These are phyloP conservation scores for Kodamaea laetipori DNA, from an alignment of 805 yeast genomes.

Conservation along the genomic window DNA sequence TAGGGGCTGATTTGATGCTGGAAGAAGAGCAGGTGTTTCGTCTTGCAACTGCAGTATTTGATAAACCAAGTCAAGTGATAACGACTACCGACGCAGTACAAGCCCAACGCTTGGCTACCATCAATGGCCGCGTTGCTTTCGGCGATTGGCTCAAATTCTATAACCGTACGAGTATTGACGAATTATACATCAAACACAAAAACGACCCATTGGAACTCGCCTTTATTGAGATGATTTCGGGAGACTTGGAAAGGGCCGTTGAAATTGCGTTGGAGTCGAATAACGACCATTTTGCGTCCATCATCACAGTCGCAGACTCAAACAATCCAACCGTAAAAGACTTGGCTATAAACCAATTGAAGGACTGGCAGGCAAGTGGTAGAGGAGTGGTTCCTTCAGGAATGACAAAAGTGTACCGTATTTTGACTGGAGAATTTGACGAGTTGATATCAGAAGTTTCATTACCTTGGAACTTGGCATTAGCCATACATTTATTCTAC, in stretches of 20 bases:
- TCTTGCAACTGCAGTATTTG: constrained; percentile 64
- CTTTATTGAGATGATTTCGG: constrained; percentile 51
- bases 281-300: constrained; percentile 69
- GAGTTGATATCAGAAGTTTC: constrained; percentile 38
- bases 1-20: constrained; percentile 12
- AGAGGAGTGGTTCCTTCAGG: constrained; percentile 52
- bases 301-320: constrained; percentile 71
- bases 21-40: constrained; percentile 47
- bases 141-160: constrained; percentile 58
- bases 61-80: constrained; percentile 15
- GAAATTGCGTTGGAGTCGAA: constrained; percentile 58
- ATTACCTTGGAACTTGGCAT: constrained; percentile 65
- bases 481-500: constrained; percentile 64
- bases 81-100: constrained; percentile 7
- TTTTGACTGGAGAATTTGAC: constrained; percentile 56
- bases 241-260: constrained; percentile 64
- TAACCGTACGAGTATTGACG: constrained; percentile 37
- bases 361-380: constrained; percentile 59
- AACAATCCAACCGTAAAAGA: constrained; percentile 58
- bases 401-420: constrained; percentile 60
- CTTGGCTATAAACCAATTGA: constrained; percentile 63
- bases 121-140: constrained; percentile 47
- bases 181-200: constrained; percentile 21
- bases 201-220: constrained; percentile 52
- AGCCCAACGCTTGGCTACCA: constrained; percentile 19